Evolutionary conservation across 2,329 filamentous ascomycete species (phyloP).

Genomic region (Exophiala sp.): DNA sequence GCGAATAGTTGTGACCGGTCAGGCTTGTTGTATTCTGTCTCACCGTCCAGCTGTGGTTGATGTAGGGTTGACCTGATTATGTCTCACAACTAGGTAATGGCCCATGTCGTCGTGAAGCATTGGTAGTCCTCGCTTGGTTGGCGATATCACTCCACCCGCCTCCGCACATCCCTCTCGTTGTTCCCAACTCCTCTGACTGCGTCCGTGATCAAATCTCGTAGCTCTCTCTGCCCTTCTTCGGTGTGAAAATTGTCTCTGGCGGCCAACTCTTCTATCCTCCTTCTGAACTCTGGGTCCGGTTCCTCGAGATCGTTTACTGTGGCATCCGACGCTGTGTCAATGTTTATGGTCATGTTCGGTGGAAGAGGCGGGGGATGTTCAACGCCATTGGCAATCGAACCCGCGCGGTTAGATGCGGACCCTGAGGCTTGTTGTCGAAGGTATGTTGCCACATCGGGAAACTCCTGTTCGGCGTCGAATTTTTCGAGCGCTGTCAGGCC

Average conservation of each 20-base stretch:
- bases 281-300: constrained; percentile 70
- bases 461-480: constrained; percentile 71
- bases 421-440: constrained; percentile 44
- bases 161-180: constrained; percentile 59
- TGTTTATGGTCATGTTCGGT: constrained; percentile 67
- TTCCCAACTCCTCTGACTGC: constrained; percentile 63
- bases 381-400: constrained; percentile 32
- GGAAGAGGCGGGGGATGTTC: constrained; percentile 59
- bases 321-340: constrained; percentile 61
- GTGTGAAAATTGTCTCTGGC: constrained; percentile 75
- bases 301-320: constrained; percentile 40
- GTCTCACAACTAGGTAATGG: background rate
- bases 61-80: background rate
- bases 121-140: background rate
- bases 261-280: constrained; percentile 83
- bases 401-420: constrained; percentile 23
- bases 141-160: constrained; percentile 45
- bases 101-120: background rate
- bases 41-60: background rate
- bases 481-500: constrained; percentile 76
- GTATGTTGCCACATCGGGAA: constrained; percentile 67
- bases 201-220: constrained; percentile 74
- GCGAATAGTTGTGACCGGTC: background rate
- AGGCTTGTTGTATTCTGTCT: background rate
- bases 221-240: constrained; percentile 69